Evolutionary conservation across 768 basidiomycete genomes (phyloP).

Genomic region (Leccinum boreale): DNA sequence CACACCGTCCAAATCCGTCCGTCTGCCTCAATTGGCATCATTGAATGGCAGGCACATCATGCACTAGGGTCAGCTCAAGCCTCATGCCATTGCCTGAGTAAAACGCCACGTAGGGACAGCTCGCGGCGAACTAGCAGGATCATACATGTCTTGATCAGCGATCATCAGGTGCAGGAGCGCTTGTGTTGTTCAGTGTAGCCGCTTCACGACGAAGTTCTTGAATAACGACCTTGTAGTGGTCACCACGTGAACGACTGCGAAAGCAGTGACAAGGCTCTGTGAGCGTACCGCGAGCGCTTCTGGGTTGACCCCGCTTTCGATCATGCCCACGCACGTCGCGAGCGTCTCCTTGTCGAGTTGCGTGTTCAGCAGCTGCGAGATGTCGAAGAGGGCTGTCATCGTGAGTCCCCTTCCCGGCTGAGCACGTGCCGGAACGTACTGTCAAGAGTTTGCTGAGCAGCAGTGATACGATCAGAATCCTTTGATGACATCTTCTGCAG

Average conservation of each 20-base stretch:
- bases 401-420: slow-evolving; percentile 7
- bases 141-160: slow-evolving; percentile 13
- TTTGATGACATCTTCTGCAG: slow-evolving; percentile 35
- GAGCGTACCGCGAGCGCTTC: slow-evolving; percentile 81
- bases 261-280: not conserved
- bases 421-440: slow-evolving; percentile 41
- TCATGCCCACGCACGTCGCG: slow-evolving; percentile 89
- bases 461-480: slow-evolving; percentile 57
- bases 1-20: slow-evolving; percentile 19
- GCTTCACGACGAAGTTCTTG: slow-evolving; percentile 79
- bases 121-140: not conserved
- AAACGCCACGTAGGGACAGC: not conserved
- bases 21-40: slow-evolving; percentile 7
- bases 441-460: slow-evolving; percentile 69
- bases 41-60: slow-evolving; percentile 11
- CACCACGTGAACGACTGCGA: slow-evolving; percentile 3
- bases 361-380: slow-evolving; percentile 85
- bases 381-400: slow-evolving; percentile 71
- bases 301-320: slow-evolving; percentile 89
- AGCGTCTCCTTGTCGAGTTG: slow-evolving; percentile 87
- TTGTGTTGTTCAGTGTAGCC: slow-evolving; percentile 35
- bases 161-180: slow-evolving; percentile 18
- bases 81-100: not conserved
- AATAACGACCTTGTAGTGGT: slow-evolving; percentile 62
- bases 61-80: not conserved